Evolutionary conservation across 2,329 filamentous ascomycete species (phyloP), one percentile per base, ranked within the genome.

Genomic region (Ustulina deusta): DNA sequence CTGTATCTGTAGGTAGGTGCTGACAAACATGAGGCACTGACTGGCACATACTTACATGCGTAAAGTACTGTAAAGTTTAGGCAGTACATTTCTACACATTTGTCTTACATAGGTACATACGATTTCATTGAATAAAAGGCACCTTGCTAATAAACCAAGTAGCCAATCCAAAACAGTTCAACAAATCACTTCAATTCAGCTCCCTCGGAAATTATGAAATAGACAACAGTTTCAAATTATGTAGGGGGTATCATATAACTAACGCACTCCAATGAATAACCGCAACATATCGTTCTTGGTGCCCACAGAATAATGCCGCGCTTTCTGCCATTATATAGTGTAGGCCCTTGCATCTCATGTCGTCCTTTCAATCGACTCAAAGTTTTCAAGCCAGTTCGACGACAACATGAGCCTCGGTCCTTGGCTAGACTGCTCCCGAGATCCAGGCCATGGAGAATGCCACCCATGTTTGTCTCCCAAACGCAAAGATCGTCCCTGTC

Each of bases 201-300:
- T n/a, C 25, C 46, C 29, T 34, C 20, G 17, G 25, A 34, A 52
- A 29, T 11, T 34, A n/a, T 17, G 34, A 52, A 10, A 55, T 54
- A 52, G 58, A 46, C 44, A 48, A 13, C 22, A 63, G 40, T 56
- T 55, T 40, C 40, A 38, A 15, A 57, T 40, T 63, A 56, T 25
- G 27, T 42, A 56, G 25, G 52, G 63, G 52, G 62, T 64, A 68
- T 64, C 56, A 65, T 58, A 61, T 59, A 54, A 58, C 52, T 20
- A 62, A 61, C 46, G 34, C 42, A 57, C 44, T 42, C 13, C 57
- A 38, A 58, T 17, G 44, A 40, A 64, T 46, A 4, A 3, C 25
- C 51, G 44, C 38, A 27, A 54, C 17, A 48, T 54, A 49, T 57
- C 27, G 17, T 27, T 44, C 20, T 13, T 25, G 7, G 5, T 44